A percentile compares a stretch with the other conserved stretches of the same genome.
These are phyloP conservation scores for Croton laevigatus DNA, from an alignment of 441 rosid species.

Conservation along the genomic window DNA sequence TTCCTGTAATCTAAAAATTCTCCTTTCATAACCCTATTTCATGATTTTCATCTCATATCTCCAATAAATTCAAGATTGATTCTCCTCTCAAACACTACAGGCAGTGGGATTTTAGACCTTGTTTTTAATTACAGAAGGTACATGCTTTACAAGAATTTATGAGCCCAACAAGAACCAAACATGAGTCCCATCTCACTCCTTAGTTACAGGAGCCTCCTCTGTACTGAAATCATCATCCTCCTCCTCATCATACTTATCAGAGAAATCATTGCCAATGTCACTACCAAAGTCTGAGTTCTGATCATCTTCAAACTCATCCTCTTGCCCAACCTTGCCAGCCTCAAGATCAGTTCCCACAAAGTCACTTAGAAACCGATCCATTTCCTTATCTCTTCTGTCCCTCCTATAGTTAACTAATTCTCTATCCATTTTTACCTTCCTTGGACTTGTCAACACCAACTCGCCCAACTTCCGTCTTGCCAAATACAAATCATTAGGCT, in stretches of 20 bases:
- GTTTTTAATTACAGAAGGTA: neutral
- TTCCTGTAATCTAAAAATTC: neutral
- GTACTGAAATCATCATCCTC: conserved; percentile 21
- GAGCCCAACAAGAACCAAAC: neutral
- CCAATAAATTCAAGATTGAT: neutral
- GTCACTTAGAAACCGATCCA: conserved; percentile 24
- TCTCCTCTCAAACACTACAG: neutral
- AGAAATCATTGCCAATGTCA: conserved; percentile 20
- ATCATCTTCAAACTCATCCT: conserved; percentile 22
- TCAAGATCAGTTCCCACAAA: conserved; percentile 23
- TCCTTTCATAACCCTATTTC: neutral
- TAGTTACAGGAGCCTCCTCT: conserved; percentile 20
- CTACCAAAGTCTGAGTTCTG: conserved; percentile 30
- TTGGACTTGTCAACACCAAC: conserved; percentile 69
- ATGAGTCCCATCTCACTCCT: conserved; percentile 8
- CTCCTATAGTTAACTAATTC: conserved; percentile 62
- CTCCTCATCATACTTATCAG: conserved; percentile 27
- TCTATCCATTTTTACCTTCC: conserved; percentile 57
- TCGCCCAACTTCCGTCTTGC: conserved; percentile 81
- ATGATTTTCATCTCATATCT: neutral
- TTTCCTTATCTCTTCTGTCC: conserved; percentile 41
- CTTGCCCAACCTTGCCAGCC: conserved; percentile 18
- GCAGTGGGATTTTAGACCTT: neutral
- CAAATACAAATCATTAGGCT: conserved; percentile 75
- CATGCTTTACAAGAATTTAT: neutral